Conservation (phyloP, 345 rosid species). For the Corchorus capsularis region DNA sequence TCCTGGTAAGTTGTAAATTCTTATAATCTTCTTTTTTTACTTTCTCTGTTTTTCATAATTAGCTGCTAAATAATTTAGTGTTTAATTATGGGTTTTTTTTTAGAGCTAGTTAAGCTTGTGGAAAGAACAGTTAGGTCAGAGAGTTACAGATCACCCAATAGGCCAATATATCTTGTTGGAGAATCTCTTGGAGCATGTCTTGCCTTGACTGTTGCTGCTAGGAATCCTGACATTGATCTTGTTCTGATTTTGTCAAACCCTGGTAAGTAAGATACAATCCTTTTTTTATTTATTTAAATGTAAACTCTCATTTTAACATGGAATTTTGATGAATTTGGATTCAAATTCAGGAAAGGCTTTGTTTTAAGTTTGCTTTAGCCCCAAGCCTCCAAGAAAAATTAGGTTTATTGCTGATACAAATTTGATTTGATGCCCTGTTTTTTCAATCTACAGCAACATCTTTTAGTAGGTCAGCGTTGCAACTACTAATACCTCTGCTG, state of each 20-base stretch:
- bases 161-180: constrained; percentile 65
- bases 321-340: background rate
- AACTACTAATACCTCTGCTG: too few relatives aligned
- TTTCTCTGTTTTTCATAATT: too few relatives aligned
- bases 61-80: background rate
- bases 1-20: constrained; percentile 34
- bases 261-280: constrained; percentile 34
- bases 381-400: background rate
- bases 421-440: background rate
- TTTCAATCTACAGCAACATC: constrained; percentile 37
- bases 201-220: constrained; percentile 63
- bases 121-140: constrained; percentile 52
- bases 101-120: constrained; percentile 55
- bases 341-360: background rate
- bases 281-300: background rate
- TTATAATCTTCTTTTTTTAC: too few relatives aligned
- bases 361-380: background rate
- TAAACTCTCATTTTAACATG: background rate
- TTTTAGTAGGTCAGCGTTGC: too few relatives aligned
- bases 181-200: constrained; percentile 66
- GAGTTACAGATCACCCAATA: constrained; percentile 36
- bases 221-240: constrained; percentile 57
- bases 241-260: constrained; percentile 64
- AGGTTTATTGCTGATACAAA: background rate
- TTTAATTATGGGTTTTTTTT: constrained; percentile 8